Evolutionary conservation across 2,329 filamentous ascomycete genomes (phyloP), one percentile per base, ranked within the genome.

Genomic region (Talaromyces funiculosus): DNA sequence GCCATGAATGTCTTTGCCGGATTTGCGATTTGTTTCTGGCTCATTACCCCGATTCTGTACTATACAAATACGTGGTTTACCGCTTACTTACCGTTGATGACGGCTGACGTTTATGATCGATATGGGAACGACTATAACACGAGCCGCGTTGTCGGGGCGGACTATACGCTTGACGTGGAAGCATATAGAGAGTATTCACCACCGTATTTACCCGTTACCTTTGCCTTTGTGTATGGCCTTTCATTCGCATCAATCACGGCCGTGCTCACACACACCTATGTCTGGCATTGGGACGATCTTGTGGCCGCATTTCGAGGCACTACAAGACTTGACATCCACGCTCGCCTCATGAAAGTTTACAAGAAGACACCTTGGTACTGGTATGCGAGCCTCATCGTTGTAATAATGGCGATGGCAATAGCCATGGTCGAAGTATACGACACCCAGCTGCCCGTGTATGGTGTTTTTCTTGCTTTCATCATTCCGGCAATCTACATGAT

Each of bases 181-280:
- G 81, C 81, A 16, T 88, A 88, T 70, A 75, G 79, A 63, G 76
- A 76, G n/a, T 88, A 88, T 71, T 88, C 85, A 10, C 86, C 86
- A 1, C 76, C 87, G 0, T 88, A 82, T 66, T 75, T 88, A 12
- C 78, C 83, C 0, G 78, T 84, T 0, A 86, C 86, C 60, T 88
- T 77, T 57, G 72, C 73, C 5, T 69, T 78, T 53, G 69, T 68
- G 14, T 78, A 89, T 64, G 86, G 84, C 1, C 73, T 88, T 9
- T 83, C 82, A 0, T 88, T 88, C 66, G 86, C 86, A 5, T 82
- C 84, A 8, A 82, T 88, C 33, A 79, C 83, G 1, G 80, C 84
- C 9, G 82, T 72, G 0, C 65, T 72, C 12, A 65, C 67, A 1
- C 72, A 73, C 47, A 68, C 70, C 14, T 67, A 62, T 2, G 49